Base-by-base conservation (phyloP, 1,284 basidiomycete species). In the Vanrija sp. region DNA sequence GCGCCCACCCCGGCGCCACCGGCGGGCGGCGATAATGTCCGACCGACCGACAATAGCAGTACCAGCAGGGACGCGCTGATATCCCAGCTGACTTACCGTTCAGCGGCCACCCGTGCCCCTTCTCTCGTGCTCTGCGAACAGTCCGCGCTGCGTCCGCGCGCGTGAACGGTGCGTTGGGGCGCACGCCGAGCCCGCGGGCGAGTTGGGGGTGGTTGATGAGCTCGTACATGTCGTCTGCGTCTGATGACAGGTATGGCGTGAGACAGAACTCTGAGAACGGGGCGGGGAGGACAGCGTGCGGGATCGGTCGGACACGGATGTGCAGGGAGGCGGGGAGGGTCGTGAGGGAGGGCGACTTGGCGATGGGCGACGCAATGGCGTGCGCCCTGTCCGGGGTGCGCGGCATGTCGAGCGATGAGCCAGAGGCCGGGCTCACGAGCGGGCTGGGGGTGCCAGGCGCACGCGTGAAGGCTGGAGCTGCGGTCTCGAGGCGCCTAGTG, bases 191-290 rank as follows among this genome's bases (percentile, higher is more conserved):
- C 7, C 44, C 44, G 21, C 23, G 21, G 6, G 23, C 44, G 10
- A 46, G 23, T 1, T 4, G 12, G 6, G 44, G 44, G 16, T 46
- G 44, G 16, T 46, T 46, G 21, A 46, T 6, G 9, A 46, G 21
- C 44, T 21, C 44, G 26, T 46, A 26, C 21, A 46, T n/a, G 23
- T 46, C 44, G 26, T 46, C 44, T 19, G 44, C 44, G 26, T 46
- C 44, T 21, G 44, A 25, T 3, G 28, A 15, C 23, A 46, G 38
- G 26, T 42, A 51, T 7, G 29, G 38, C 16, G 49, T 51, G n/a
- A 51, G 40, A 25, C 49, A 51, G 38, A 42, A 51, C 14, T 51
- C 21, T 5, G 39, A 15, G 40, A 23, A 42, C n/a, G 49, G 49
- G 5, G 40, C 7, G 3, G 49, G 49, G 39, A 51, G 49, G 38